Conservation (phyloP, 202 grass and related monocot species). For the Brachypodium distachyon region DNA sequence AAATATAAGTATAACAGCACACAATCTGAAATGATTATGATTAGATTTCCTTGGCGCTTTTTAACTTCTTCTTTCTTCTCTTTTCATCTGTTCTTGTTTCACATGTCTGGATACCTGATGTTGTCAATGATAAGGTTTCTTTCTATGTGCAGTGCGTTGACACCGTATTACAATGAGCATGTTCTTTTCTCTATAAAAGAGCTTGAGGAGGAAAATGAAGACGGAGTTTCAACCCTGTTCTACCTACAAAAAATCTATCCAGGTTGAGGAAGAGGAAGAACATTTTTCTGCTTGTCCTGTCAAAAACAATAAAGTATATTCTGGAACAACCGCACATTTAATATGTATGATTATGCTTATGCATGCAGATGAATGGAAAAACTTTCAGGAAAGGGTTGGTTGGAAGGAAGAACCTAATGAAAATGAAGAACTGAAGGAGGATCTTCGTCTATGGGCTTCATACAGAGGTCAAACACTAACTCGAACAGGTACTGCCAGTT, state of each 20-base stretch:
- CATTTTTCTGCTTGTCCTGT: background rate
- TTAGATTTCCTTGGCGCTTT: background rate
- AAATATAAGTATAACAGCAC: conserved; percentile 7
- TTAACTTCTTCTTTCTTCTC: background rate
- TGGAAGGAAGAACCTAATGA: conserved; percentile 50
- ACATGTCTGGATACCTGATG: background rate
- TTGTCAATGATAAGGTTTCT: conserved; percentile 11
- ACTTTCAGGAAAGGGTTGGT: conserved; percentile 60
- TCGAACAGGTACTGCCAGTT: conserved; percentile 62
- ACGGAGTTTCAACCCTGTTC: conserved; percentile 88
- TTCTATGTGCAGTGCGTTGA: conserved; percentile 52
- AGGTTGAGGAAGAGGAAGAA: conserved; percentile 35
- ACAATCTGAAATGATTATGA: background rate
- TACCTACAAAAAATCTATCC: conserved; percentile 97
- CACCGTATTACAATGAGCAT: conserved; percentile 72
- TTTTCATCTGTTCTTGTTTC: conserved; percentile 6
- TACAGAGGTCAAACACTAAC: conserved; percentile 88
- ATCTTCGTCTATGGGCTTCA: conserved; percentile 83
- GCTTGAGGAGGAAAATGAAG: conserved; percentile 81
- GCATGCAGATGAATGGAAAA: conserved; percentile 76
- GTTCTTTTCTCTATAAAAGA: conserved; percentile 74
- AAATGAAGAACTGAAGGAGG: conserved; percentile 37
- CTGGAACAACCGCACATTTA: background rate
- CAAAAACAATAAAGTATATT: background rate
- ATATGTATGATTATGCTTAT: conserved; percentile 16